phyloP scores from a whole-genome alignment of 78 protist species.

The Dictyostelium intermedium region DNA sequence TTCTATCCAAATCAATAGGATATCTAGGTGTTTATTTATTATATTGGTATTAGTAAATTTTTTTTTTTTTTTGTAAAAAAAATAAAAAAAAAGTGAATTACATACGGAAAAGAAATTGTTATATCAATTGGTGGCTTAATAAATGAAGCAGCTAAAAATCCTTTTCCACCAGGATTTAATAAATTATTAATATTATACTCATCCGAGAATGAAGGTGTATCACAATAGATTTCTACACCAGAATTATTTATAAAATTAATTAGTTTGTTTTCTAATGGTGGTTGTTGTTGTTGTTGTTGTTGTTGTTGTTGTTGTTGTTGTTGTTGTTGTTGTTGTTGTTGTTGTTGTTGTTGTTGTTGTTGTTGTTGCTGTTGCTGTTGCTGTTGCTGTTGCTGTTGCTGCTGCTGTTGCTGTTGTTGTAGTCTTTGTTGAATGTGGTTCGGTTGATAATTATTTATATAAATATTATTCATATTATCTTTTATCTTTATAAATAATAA shows the following conservation, averaged over 20 bases:
- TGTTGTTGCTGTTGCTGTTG: background rate
- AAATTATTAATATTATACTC: background rate
- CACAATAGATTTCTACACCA: slow-evolving; percentile 51
- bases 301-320: slow-evolving; percentile 1
- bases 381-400: background rate
- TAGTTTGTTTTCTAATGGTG: background rate
- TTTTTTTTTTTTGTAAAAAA: too few species aligned
- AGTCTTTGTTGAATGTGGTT: background rate
- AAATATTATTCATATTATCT: background rate
- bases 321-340: background rate
- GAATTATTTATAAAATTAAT: background rate
- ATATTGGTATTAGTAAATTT: background rate
- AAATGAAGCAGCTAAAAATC: slow-evolving; percentile 39
- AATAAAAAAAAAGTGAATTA: background rate
- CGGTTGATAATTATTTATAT: background rate
- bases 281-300: background rate
- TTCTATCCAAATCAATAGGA: slow-evolving; percentile 68
- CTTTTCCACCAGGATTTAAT: background rate
- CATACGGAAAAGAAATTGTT: slow-evolving; percentile 67
- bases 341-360: slow-evolving; percentile 2
- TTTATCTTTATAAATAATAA: background rate
- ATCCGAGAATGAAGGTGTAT: slow-evolving; percentile 27
- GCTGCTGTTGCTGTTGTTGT: background rate
- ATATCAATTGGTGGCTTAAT: slow-evolving; percentile 47
- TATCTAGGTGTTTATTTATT: background rate